Percentiles rank a stretch among this genome's conserved stretches.
phyloP scores from a whole-genome alignment of 139 green algal species.

The Tetraselmis chui region DNA sequence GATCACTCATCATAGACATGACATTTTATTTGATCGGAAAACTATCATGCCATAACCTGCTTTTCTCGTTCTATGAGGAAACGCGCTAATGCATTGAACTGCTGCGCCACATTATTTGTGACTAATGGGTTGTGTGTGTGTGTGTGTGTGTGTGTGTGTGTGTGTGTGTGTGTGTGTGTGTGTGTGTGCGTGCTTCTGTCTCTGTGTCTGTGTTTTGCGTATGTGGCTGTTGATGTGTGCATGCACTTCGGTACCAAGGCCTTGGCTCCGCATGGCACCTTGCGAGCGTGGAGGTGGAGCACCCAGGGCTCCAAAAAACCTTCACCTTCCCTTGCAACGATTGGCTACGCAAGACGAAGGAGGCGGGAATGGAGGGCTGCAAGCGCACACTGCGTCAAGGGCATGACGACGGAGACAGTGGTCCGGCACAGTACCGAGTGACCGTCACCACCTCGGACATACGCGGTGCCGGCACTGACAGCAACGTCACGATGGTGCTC shows the following conservation, averaged over 20 bases:
- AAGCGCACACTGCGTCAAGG: neutral
- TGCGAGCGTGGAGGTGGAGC: slow-evolving; percentile 29
- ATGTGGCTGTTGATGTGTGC: no score
- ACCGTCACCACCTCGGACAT: slow-evolving; percentile 34
- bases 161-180: no score
- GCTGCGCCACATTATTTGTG: no score
- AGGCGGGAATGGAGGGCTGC: neutral
- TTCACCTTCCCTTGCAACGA: slow-evolving; percentile 41
- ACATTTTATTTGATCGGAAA: neutral
- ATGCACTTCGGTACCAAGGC: no score
- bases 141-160: no score
- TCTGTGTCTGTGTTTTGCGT: no score
- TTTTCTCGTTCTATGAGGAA: no score
- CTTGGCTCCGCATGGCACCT: neutral
- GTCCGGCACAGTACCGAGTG: slow-evolving; percentile 16
- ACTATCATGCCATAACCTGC: no score
- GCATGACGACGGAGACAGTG: neutral
- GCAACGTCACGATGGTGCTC: slow-evolving; percentile 31
- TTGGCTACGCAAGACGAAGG: slow-evolving; percentile 24
- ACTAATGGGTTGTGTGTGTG: no score
- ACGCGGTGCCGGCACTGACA: slow-evolving; percentile 32
- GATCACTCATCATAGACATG: slow-evolving; percentile 27
- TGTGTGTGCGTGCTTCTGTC: no score
- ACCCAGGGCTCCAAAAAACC: slow-evolving; percentile 16
- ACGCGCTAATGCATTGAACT: no score